A percentile compares a stretch with the other conserved stretches of the same genome.
Conservation (phyloP, 148 eudicot genomes). For the Beta vulgaris region DNA sequence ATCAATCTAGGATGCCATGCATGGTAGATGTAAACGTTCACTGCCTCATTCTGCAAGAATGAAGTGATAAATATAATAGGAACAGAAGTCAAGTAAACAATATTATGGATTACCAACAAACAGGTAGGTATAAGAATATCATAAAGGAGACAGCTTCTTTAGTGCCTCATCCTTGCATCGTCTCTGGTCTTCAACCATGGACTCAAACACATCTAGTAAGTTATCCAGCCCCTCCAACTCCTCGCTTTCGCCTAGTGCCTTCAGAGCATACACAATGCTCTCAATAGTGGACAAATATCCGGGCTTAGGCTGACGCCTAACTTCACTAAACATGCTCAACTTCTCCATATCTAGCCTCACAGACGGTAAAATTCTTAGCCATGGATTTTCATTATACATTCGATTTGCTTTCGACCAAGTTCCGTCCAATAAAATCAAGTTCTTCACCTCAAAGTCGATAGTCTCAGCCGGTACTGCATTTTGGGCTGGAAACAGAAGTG, state of each 20-base stretch:
- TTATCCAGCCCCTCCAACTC: slow-evolving; percentile 44
- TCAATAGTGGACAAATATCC: slow-evolving; percentile 82
- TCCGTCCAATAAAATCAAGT: slow-evolving; percentile 85
- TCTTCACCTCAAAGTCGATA: slow-evolving; percentile 59
- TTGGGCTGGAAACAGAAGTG: slow-evolving; percentile 67
- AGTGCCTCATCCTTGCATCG: slow-evolving; percentile 58
- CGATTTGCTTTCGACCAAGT: slow-evolving; percentile 88
- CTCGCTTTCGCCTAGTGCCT: slow-evolving; percentile 51
- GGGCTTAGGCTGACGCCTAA: slow-evolving; percentile 71
- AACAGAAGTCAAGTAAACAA: too few relatives aligned
- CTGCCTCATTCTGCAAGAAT: too few relatives aligned
- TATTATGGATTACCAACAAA: too few relatives aligned
- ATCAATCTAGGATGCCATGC: too few relatives aligned
- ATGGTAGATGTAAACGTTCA: too few relatives aligned
- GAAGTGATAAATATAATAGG: too few relatives aligned
- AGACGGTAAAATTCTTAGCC: slow-evolving; percentile 74
- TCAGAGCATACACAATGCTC: slow-evolving; percentile 72
- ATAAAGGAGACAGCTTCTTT: slow-evolving; percentile 27
- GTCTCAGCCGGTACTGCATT: slow-evolving; percentile 41
- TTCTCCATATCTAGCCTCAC: slow-evolving; percentile 64
- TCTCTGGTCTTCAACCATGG: slow-evolving; percentile 86
- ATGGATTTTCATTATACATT: slow-evolving; percentile 83
- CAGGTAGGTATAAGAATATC: too few relatives aligned
- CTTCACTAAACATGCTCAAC: slow-evolving; percentile 72
- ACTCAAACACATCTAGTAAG: slow-evolving; percentile 68